Base-by-base conservation (phyloP, 1,139 yeast species). In the Scheffersomyces lignicola region DNA sequence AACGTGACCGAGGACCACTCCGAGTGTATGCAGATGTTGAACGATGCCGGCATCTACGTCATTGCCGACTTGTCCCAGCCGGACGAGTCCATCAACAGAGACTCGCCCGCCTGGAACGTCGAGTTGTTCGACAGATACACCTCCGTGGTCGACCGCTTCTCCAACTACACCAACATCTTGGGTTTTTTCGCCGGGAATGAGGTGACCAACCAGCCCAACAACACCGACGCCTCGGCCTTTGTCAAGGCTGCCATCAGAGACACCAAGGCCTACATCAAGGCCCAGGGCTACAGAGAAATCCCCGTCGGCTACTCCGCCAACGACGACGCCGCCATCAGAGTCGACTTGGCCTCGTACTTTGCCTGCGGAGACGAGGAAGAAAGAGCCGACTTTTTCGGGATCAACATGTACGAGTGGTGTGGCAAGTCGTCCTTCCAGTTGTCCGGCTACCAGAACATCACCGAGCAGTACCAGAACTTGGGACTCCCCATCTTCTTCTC, bases 361-460 rank as follows among this genome's bases (percentile, higher is more conserved):
- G 78, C 86, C 54, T 87, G 96, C 66, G 92, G 92, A 60, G 77
- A 71, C 41, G 63, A 60, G 16, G 82, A 73, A 36, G 80, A 61
- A 31, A 73, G 74, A 48, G 94, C 94, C 38, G 96, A 89, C 62
- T 87, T 89, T 70, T 88, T 85, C 60, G 96, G 96, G 69, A 81
- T 88, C 55, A 89, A 89, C 77, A 85, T 85, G 88, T 89, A 89
- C 72, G 94, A 85, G 69, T 89, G 96, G 96, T 89, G 97, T 74
- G 96, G 96, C 47, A 51, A 62, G 30, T 78, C 92, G 18, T 59
- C 78, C 39, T 88, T 71, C 68, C 44, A 61, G 32, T 44, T 56
- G 11, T 85, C 95, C 32, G 96, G 96, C 47, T 89, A 83, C 67
- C 60, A 68, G 45, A 80, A 69, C 44, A 79, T 90, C 65, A 86